Base-by-base conservation (phyloP, 805 yeast genomes). In the Monosporozyma unispora region DNA sequence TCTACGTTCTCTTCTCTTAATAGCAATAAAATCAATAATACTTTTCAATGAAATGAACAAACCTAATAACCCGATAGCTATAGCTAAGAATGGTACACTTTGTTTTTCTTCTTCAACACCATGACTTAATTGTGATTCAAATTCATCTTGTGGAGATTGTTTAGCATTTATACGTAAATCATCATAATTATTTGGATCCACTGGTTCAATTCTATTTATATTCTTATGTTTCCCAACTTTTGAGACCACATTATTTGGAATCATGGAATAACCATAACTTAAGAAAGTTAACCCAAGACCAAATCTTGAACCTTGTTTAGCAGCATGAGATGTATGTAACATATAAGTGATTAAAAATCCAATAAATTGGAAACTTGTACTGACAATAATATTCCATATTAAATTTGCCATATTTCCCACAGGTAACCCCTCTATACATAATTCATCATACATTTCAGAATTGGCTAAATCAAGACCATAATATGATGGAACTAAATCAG, bases 261-360 rank as follows among this genome's bases (percentile, higher is more conserved):
- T 67, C 69, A 79, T 72, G 29, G 74, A 70, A 54, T 75, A 77
- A 2, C 86, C 96, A 55, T 82, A 80, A 48, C 82, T 79, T 47
- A 91, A 72, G 54, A 93, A 77, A 0, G 96, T 88, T 52, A 86
- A 62, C 2, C 98, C 98, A 50, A 93, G 70, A 0, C 99, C 99
- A 18, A 91, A 85, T 53, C 96, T 74, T 1, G 97, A 84, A 2
- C 99, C 99, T 60, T 90, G 90, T 63, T 87, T 88, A 3, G 97
- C 96, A 4, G 98, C 97, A 64, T 93, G 99, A 2, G 97, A 87
- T 0, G 98, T 91, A 67, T 93, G 98, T 48, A 93, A 72, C 43
- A 91, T 70, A 63, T 90, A 93, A 7, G 98, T 90, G 49, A 91
- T 74, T 40, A 93, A 73, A 68, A 93, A 93, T 3, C 99, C 99